Base-by-base conservation (phyloP, 257 asterid species). In the Solanum virginianum region DNA sequence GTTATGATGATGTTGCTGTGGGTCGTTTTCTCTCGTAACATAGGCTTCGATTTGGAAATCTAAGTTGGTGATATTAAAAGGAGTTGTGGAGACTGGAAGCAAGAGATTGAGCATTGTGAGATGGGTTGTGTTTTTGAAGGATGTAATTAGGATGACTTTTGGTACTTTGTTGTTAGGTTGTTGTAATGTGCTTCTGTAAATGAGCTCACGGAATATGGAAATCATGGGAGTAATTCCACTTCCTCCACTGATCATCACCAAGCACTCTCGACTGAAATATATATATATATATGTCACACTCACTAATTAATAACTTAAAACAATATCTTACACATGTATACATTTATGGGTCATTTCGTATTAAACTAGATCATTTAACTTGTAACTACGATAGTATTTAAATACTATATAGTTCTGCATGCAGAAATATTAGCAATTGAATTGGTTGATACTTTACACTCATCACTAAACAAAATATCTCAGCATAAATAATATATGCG, bases 171-270 rank as follows among this genome's bases (percentile, higher is more conserved):
- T 80, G 75, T 80, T 81, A 36, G 86, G n/a, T 59, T 20, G n/a
- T 59, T 20, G 87, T 54, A 80, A 84, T 70, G 83, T 85, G 55
- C 81, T 86, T 71, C 47, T 72, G 90, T 70, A 86, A 17, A 93
- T 86, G 47, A 90, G 84, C 69, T 93, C 95, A 17, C 94, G 84
- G 15, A 94, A 80, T 56, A 94, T 87, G 32, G 95, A 94, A 80
- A 93, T 86, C 88, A 93, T 93, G 8, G 95, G 93, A n/a, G 97
- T 80, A 16, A 93, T 90, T 16, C 95, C 97, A 57, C 97, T 94
- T 32, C 98, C 98, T 82, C 98, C 98, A 77, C 97, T 88, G 47
- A 94, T 72, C 97, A 93, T 90, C 89, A 94, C 92, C 32, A 92
- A 85, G 83, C 57, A 63, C 7, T 93, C 95, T 29, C 85, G 91